Evolutionary conservation across 2,329 filamentous ascomycete genomes (phyloP).

Genomic region (Microcyclosporella mali): DNA sequence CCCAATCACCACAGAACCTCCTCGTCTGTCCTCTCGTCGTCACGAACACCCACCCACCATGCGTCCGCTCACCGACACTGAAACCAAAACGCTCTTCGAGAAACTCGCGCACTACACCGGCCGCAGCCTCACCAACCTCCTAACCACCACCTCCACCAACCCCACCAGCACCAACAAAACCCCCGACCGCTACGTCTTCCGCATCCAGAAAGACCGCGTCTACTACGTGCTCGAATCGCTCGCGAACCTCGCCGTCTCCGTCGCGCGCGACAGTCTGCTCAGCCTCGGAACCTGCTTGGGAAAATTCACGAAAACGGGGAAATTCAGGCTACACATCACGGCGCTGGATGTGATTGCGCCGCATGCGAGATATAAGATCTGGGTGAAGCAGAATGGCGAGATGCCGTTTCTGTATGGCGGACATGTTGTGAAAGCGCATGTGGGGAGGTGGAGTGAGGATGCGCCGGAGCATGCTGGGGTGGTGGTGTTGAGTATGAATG

Average conservation of each 20-base stretch:
- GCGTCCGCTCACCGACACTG: conserved; percentile 73
- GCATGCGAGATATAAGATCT: conserved; percentile 92
- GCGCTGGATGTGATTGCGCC: conserved; percentile 82
- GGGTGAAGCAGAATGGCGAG: conserved; percentile 92
- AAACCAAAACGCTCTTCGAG: conserved; percentile 75
- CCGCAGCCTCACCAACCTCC: conserved; percentile 73
- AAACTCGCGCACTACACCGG: conserved; percentile 95
- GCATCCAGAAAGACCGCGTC: conserved; percentile 72
- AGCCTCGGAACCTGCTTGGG: conserved; percentile 86
- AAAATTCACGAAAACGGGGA: conserved; percentile 94
- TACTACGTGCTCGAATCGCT: conserved; percentile 89
- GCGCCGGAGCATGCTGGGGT: conserved; percentile 89
- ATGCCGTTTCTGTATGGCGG: conserved; percentile 97
- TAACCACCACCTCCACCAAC: conserved; percentile 38
- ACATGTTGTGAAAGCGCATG: conserved; percentile 76
- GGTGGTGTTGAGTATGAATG: conserved; percentile 84
- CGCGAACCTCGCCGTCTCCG: conserved; percentile 82
- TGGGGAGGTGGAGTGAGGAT: conserved; percentile 82
- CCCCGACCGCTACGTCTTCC: conserved; percentile 74
- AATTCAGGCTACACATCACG: conserved; percentile 91
- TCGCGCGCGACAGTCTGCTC: conserved; percentile 74
- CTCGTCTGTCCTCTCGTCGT: too few relatives aligned
- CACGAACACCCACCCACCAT: conserved; percentile 46
- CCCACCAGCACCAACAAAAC: conserved; percentile 44
- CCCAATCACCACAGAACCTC: background rate